phyloP scores from a whole-genome alignment of 2,329 filamentous ascomycete species.

The Cladorrhinum sp. region DNA sequence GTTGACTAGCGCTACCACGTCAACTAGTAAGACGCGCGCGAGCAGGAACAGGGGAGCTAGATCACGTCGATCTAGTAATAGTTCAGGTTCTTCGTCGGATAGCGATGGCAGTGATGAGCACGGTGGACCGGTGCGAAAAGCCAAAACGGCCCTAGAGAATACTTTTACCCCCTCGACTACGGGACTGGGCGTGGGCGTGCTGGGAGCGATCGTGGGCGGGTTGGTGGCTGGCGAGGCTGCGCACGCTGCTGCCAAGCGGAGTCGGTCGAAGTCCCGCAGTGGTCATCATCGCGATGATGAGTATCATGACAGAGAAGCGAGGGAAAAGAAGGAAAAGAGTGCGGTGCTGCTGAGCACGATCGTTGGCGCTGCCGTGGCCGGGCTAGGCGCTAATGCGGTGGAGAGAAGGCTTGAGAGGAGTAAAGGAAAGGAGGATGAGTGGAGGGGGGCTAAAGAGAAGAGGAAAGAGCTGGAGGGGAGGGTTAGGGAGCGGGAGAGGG shows the following conservation, averaged over 20 bases:
- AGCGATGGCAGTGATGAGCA: too few species aligned
- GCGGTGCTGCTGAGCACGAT: constrained; percentile 47
- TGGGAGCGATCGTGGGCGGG: constrained; percentile 55
- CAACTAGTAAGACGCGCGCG: too few species aligned
- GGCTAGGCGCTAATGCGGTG: constrained; percentile 52
- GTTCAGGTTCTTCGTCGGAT: too few species aligned
- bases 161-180: constrained; percentile 48
- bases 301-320: constrained; percentile 24
- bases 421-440: constrained; percentile 33
- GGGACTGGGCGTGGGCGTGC: constrained; percentile 49
- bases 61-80: too few species aligned
- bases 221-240: constrained; percentile 48
- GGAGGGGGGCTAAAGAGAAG: constrained; percentile 36
- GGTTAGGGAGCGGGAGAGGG: constrained; percentile 6
- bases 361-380: constrained; percentile 53
- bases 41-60: too few species aligned
- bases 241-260: not conserved
- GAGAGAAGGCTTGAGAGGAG: constrained; percentile 43
- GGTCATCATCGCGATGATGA: constrained; percentile 19
- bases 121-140: constrained; percentile 39
- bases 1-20: too few species aligned
- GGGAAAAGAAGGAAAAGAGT: constrained; percentile 32
- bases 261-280: constrained; percentile 6
- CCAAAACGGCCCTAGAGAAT: constrained; percentile 41
- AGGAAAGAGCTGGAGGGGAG: constrained; percentile 30